These are phyloP conservation scores for Fusarium sp. DNA, from an alignment of 2,329 filamentous ascomycete genomes.

Conservation along the genomic window DNA sequence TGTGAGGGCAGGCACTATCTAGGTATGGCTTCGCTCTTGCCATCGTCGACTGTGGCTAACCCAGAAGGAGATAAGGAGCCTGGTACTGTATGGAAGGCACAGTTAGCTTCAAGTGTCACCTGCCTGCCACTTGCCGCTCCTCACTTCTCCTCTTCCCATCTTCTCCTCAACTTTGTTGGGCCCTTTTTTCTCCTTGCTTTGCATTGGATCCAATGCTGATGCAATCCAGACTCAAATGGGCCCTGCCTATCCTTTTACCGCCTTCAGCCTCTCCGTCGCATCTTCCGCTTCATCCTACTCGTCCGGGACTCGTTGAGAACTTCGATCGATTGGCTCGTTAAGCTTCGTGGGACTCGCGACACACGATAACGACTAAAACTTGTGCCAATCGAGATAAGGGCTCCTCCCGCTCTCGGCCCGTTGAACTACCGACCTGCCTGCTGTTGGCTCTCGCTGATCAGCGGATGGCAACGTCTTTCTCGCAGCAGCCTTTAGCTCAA, in stretches of 20 bases:
- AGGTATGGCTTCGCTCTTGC: constrained; percentile 20
- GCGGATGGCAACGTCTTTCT: neutral
- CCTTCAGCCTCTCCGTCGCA: constrained; percentile 13
- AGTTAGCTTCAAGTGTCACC: constrained; percentile 19
- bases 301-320: constrained; percentile 12
- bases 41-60: constrained; percentile 23
- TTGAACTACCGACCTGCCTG: neutral
- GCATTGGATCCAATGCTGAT: constrained; percentile 21
- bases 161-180: constrained; percentile 10
- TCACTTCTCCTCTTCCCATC: constrained; percentile 26
- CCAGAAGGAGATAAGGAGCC: constrained; percentile 28
- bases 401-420: constrained; percentile 11
- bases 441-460: neutral
- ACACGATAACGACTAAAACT: constrained; percentile 4
- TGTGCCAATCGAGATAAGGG: constrained; percentile 24
- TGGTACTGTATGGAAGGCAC: constrained; percentile 7
- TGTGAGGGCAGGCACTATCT: neutral
- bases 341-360: constrained; percentile 15
- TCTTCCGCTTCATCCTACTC: constrained; percentile 4
- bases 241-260: constrained; percentile 29
- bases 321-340: constrained; percentile 31
- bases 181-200: constrained; percentile 9
- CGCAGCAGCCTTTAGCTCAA: constrained; percentile 16
- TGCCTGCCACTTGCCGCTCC: constrained; percentile 1
- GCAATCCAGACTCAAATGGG: constrained; percentile 36